Base-by-base conservation (phyloP, 2,329 filamentous ascomycete species). In the Nothopassalora personata region DNA sequence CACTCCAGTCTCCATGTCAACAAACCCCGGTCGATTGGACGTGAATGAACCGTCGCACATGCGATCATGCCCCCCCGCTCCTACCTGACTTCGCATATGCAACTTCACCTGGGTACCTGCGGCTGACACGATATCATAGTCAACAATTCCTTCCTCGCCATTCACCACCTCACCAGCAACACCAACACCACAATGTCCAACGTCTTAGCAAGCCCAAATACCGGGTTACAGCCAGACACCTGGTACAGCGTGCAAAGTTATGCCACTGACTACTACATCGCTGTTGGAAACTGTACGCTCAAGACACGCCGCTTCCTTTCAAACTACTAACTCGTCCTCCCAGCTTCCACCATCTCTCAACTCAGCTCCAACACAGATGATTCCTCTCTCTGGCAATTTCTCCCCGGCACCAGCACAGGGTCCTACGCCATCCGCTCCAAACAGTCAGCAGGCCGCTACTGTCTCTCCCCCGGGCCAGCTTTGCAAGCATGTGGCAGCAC, bases 361-460 rank as follows among this genome's bases (percentile, higher is more conserved):
- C 10, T 51, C 9, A 51, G 49, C 49, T 51, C 28, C 49, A 15
- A 11, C 49, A 31, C 49, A 51, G 46, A 46, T 8, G 47, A 51
- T 15, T 15, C 49, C 5, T 34, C 49, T 6, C 30, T 34, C 15
- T 51, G 49, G 49, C 49, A 51, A 34, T 51, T 51, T 28, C 10
- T 51, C n/a, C n/a, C 49, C 2, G 27, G 49, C 10, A 18, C 49
- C 13, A 34, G 10, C n/a, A 1, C 27, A 31, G 49, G 4, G 15
- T 51, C 49, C 27, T 51, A 51, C 30, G 49, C 49, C 49, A 34
- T 51, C 49, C 27, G 30, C n/a, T 51, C 49, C 23, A 51, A 51
- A 34, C 9, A 28, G 6, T 51, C 49, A 13, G 27, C 19, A 51
- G 49, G 49, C n/a, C 49, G 28, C 30, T 51, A 51, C n/a, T 51